A percentile compares a stretch with the other conserved stretches of the same genome.
Evolutionary conservation across 768 basidiomycete genomes (phyloP).

Genomic region (Gloeopeniophorella convolvens): DNA sequence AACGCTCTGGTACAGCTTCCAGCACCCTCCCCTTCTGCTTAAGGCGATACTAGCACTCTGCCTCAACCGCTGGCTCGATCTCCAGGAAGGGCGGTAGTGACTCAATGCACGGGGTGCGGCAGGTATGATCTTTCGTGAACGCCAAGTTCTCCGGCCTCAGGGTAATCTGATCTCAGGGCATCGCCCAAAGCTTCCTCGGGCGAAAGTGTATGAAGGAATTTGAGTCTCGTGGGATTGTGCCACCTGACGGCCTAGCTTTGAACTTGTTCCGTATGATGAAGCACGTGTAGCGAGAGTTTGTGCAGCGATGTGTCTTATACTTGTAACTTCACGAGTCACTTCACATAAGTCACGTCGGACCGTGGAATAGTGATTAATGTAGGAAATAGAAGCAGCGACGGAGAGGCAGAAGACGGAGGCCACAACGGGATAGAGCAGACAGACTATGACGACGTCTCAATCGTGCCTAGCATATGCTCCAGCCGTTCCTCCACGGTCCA

Average conservation of each 20-base stretch:
- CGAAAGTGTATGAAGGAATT: too few species aligned
- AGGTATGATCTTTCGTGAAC: too few species aligned
- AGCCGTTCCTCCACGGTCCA: slow-evolving; percentile 74
- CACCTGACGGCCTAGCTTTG: slow-evolving; percentile 2
- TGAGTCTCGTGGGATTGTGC: too few species aligned
- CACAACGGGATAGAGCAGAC: slow-evolving; percentile 9
- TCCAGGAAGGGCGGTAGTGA: slow-evolving; percentile 36
- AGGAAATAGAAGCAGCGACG: slow-evolving; percentile 4
- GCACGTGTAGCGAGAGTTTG: slow-evolving; percentile 18
- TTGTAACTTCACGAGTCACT: slow-evolving; percentile 4
- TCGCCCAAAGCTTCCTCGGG: too few species aligned
- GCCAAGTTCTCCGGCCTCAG: too few species aligned
- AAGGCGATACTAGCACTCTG: slow-evolving; percentile 60
- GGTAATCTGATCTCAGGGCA: too few species aligned
- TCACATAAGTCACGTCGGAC: too few species aligned
- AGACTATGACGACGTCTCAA: slow-evolving; percentile 28
- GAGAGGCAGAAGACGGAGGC: slow-evolving; percentile 7
- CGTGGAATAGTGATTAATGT: slow-evolving; percentile 2
- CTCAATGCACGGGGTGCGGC: too few species aligned
- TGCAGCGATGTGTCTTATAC: slow-evolving; percentile 5
- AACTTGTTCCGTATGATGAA: slow-evolving; percentile 11
- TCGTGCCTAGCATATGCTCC: slow-evolving; percentile 57
- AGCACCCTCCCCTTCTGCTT: slow-evolving; percentile 50
- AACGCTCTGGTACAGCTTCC: slow-evolving; percentile 57
- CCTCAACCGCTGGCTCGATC: slow-evolving; percentile 72